These are phyloP conservation scores for Eurotiales sp. DNA, from an alignment of 2,329 filamentous ascomycete genomes.

Conservation along the genomic window DNA sequence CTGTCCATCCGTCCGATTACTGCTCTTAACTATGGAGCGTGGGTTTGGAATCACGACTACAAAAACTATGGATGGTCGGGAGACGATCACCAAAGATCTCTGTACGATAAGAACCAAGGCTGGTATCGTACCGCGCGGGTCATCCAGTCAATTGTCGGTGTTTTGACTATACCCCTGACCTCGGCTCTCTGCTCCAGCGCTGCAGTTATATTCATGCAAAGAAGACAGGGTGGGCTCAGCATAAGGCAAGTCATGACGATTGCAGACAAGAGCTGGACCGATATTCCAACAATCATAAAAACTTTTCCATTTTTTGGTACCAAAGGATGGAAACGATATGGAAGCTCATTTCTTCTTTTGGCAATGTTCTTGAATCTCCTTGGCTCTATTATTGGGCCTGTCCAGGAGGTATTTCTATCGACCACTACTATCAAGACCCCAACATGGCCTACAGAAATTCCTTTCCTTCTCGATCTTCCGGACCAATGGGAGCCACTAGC, in stretches of 20 bases:
- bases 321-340: slow-evolving; percentile 17
- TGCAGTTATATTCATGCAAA: slow-evolving; percentile 22
- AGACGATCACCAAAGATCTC: background rate
- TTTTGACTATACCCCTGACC: slow-evolving; percentile 21
- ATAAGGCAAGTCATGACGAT: slow-evolving; percentile 21
- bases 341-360: slow-evolving; percentile 19
- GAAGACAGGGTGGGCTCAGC: slow-evolving; percentile 12
- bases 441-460: background rate
- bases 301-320: background rate
- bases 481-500: background rate
- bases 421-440: slow-evolving; percentile 13
- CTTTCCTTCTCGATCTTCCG: background rate
- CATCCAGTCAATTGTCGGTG: slow-evolving; percentile 18
- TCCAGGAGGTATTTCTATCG: slow-evolving; percentile 20
- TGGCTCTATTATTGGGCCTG: slow-evolving; percentile 18
- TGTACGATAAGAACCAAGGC: slow-evolving; percentile 13
- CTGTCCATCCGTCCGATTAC: slow-evolving; percentile 9
- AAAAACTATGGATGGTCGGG: background rate
- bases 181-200: slow-evolving; percentile 24
- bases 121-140: slow-evolving; percentile 19
- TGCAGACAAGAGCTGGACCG: slow-evolving; percentile 21
- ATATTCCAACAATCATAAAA: slow-evolving; percentile 10
- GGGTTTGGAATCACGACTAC: background rate
- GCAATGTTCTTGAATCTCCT: slow-evolving; percentile 20
- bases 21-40: slow-evolving; percentile 14